Conservation (phyloP, 208 protist species). For the Trypanosoma boissoni region DNA sequence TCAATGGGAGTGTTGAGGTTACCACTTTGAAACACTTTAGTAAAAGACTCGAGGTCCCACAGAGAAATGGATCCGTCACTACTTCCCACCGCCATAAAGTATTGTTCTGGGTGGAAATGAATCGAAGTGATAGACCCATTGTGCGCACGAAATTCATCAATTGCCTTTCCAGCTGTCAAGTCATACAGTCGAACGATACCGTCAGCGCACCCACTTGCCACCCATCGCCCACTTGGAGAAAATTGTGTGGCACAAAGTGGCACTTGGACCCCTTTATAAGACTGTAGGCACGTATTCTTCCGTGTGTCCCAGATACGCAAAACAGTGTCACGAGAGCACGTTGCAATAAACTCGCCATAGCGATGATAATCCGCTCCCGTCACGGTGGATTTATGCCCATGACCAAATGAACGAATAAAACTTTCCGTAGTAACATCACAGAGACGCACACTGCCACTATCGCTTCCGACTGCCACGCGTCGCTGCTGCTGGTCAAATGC, state of each 20-base stretch:
- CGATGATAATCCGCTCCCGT: constrained; percentile 62
- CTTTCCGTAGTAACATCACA: constrained; percentile 69
- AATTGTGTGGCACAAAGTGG: constrained; percentile 70
- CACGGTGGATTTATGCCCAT: constrained; percentile 60
- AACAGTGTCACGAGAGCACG: constrained; percentile 66
- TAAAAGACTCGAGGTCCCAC: constrained; percentile 69
- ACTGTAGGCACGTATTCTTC: constrained; percentile 67
- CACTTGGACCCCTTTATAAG: constrained; percentile 56
- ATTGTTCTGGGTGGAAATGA: constrained; percentile 73
- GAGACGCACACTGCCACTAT: constrained; percentile 53
- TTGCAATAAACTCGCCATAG: constrained; percentile 62
- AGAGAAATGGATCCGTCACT: constrained; percentile 72
- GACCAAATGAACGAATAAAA: constrained; percentile 50
- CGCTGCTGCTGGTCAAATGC: constrained; percentile 62
- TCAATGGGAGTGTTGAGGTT: constrained; percentile 54
- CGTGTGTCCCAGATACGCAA: constrained; percentile 86
- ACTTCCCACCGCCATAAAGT: constrained; percentile 68
- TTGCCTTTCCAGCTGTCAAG: constrained; percentile 41
- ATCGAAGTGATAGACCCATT: constrained; percentile 71
- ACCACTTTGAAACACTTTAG: constrained; percentile 49
- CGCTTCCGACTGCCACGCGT: constrained; percentile 52
- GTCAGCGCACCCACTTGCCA: constrained; percentile 66
- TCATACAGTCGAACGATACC: constrained; percentile 78
- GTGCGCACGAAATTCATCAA: constrained; percentile 51
- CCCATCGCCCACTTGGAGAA: constrained; percentile 66